phyloP scores from a whole-genome alignment of 345 rosid species.

The Lumnitzera racemosa region DNA sequence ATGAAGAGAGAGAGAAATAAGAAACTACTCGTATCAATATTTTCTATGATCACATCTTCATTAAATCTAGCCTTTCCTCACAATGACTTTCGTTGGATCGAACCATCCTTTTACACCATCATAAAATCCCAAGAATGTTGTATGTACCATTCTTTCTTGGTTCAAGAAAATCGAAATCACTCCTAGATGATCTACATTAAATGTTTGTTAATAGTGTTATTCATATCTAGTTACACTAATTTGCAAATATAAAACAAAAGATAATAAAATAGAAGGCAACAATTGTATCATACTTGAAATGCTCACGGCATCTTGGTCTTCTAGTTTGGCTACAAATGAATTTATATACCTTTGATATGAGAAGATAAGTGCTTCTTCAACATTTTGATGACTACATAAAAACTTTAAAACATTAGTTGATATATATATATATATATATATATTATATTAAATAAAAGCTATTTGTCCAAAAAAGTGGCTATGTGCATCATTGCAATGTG shows the following conservation, averaged over 20 bases:
- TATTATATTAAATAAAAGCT: slow-evolving; percentile 21
- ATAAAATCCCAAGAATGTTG: slow-evolving; percentile 57
- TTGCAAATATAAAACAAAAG: neutral
- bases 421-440: neutral
- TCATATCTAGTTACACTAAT: too few species aligned
- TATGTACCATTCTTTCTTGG: slow-evolving; percentile 36
- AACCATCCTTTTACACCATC: slow-evolving; percentile 30
- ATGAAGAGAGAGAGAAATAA: too few species aligned
- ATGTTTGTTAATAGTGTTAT: too few species aligned
- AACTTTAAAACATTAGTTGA: neutral
- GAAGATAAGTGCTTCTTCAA: slow-evolving; percentile 34
- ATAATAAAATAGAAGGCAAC: too few species aligned
- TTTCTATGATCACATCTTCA: slow-evolving; percentile 45
- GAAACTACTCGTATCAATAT: slow-evolving; percentile 44
- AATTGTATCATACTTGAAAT: slow-evolving; percentile 23
- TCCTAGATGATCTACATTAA: slow-evolving; percentile 32
- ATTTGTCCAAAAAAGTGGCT: slow-evolving; percentile 24
- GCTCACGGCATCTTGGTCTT: slow-evolving; percentile 35
- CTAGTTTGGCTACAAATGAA: slow-evolving; percentile 45
- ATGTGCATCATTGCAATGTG: slow-evolving; percentile 28
- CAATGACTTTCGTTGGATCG: slow-evolving; percentile 10
- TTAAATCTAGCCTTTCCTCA: slow-evolving; percentile 41
- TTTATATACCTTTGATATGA: slow-evolving; percentile 43
- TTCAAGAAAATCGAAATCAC: slow-evolving; percentile 39
- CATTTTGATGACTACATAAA: slow-evolving; percentile 25